Evolutionary conservation across 306 rosid genomes (phyloP), one percentile per base, ranked within the genome.

Genomic region (Castanea sativa): DNA sequence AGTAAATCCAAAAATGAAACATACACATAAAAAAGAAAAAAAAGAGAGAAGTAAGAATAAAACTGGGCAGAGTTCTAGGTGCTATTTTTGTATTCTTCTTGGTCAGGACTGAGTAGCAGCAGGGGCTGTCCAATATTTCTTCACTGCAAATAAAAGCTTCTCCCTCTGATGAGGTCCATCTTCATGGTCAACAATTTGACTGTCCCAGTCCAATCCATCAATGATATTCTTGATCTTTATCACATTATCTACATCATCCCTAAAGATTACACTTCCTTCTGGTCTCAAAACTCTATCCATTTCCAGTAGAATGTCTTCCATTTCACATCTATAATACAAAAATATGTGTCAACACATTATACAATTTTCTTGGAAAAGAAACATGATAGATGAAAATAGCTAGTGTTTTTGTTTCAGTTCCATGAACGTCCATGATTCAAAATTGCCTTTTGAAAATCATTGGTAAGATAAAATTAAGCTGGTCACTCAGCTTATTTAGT

Each of bases 201-300:
- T 83, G 6, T 88, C 90, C 98, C 98, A 94, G 3, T 92, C 86
- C 92, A 92, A 80, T 61, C 81, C 84, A 76, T 83, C 71, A 2
- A 82, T 76, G 27, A 89, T 82, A 20, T 45, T 88, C 77, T 81
- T 91, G 21, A 89, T 85, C 78, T 85, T 91, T 20, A 88, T 86
- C 81, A 92, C 73, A 32, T 87, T 14, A 77, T 91, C 97, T 41
- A 92, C 92, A 77, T 89, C 91, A 72, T 94, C 97, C 61, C 97
- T 55, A 8, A 94, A 83, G 4, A 92, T 89, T n/a, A 89, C 88
- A 81, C 93, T 86, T 72, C 97, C 97, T 78, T 92, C 97, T 2
- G 95, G 97, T 81, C 98, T 90, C 27, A 91, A 86, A 83, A 88
- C 80, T 77, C 94, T 85, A 80, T 91, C 98, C 92, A 94, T 92